Evolutionary conservation across 768 basidiomycete genomes (phyloP), one percentile per base, ranked within the genome.

Genomic region (Favolaschia claudopus): DNA sequence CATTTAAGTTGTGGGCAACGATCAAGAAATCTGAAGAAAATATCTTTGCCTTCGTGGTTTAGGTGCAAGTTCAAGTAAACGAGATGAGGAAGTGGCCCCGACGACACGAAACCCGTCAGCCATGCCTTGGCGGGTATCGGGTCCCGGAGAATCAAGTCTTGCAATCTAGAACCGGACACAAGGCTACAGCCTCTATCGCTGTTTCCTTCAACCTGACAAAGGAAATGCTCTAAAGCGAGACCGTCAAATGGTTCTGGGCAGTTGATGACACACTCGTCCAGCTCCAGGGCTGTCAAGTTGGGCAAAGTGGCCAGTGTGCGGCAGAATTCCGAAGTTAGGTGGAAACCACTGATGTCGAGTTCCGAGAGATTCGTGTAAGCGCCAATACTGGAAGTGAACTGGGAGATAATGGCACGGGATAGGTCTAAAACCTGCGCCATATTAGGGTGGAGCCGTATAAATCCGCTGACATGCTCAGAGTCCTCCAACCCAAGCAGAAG

Each of bases 21-120:
- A 13, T 53, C 58, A 12, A 59, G 44, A 38, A 59, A 59, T 12
- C 24, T 24, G 45, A 46, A 59, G 25, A 59, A 59, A 0, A 48
- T 10, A 20, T 59, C 58, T 32, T 40, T 31, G 36, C n/a, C 37
- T 3, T 42, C 58, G n/a, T 28, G 3, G 7, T 8, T 25, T n/a
- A 59, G 14, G n/a, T 6, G 8, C 29, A 59, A 13, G 14, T 31
- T 40, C 22, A 53, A 27, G 10, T 12, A 6, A 17, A 34, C 31
- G 32, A 59, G 58, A 32, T 15, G 37, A 17, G 58, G 45, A 20
- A 53, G 31, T 4, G 58, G 50, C 14, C 22, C 58, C 2, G 51
- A 17, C 1, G 31, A 13, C 20, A 29, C 22, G 28, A 59, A 43
- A 22, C 40, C 37, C 14, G 50, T 28, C 10, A 59, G 51, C 7